Evolutionary conservation across 345 rosid genomes (phyloP), one percentile per base, ranked within the genome.

Genomic region (Lepidium aucheri): DNA sequence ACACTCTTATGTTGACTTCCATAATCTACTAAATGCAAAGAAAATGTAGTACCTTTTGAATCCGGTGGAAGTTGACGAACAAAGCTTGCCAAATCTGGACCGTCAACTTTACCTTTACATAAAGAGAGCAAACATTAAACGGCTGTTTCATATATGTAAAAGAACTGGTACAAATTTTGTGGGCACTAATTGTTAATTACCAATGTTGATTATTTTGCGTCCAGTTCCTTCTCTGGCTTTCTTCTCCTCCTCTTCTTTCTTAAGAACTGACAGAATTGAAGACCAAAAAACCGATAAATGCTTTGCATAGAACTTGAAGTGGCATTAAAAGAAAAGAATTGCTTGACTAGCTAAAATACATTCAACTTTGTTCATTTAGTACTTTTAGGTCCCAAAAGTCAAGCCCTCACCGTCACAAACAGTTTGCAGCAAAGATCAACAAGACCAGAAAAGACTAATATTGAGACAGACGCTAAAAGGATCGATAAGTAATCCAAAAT

Each of bases 41-140:
- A 56, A 35, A 61, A 44, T 26, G 36, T 4, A 11, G 12, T 76
- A 94, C 99, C 99, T 78, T 76, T 79, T 49, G 84, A 62, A 77
- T 79, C 68, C 55, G 77, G 60, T 53, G 95, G 95, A 71, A 94
- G 82, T 53, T 90, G 96, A 61, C 58, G 80, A 60, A 94, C 79
- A 78, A 94, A 94, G 81, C 96, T 88, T 77, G 81, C 72, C 83
- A 90, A 74, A 79, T 90, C 87, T 67, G 95, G 95, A 70, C 92
- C 96, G 42, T 80, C 88, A 73, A 54, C 75, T 80, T 85, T 83
- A 76, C 88, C 95, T 90, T 60, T 53, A 69, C 36, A 52, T 13
- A 75, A 33, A 35, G 22, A 59, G 3, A 54, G 49, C 7, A 10
- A 63, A 24, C 30, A 38, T 35, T 53, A 35, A 51, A 47, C 14